Evolutionary conservation across 306 rosid genomes (phyloP), one percentile per base, ranked within the genome.

Genomic region (Dalbergia cochinchinensis): DNA sequence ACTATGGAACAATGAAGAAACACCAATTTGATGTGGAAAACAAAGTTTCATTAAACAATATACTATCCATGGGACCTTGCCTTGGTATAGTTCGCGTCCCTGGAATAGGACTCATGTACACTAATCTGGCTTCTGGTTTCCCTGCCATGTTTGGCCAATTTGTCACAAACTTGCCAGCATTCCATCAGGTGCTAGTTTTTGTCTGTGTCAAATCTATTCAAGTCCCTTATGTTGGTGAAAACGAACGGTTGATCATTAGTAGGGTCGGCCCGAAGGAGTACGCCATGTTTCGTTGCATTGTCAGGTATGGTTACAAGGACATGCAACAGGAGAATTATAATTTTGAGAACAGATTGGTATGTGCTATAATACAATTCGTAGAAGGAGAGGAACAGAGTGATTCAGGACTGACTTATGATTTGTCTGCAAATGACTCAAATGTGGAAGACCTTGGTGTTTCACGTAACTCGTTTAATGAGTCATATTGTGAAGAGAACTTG

Each of bases 231-330:
- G 87, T 92, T 13, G 4, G 67, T 18, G 88, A 73, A 72, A 80
- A 69, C 1, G 83, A 90, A 65, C 81, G 91, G 33, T 44, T 88
- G 68, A 62, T 87, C 65, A 72, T 90, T 33, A 69, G 87, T 19
- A 83, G 94, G 65, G 83, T 88, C 2, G 89, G 94, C 12, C 85
- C 91, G 0, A 87, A 74, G 70, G 91, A 87, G 82, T 87, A 62
- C 39, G 73, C 86, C 51, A 84, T 89, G 91, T 88, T 85, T 65
- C 77, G 88, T 41, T 92, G 94, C 82, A 73, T 86, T 45, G 84
- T 90, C 66, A 82, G 97, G 78, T 90, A 88, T 45, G 97, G 97
- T 47, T 88, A 90, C 87, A 84, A 82, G 80, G 97, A 92, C 85
- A 47, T 88, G 20, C 88, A 85, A 11, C 91, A 84, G 57, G 97